Conservation (phyloP, 306 rosid species). For the Heteromeles arbutifolia region DNA sequence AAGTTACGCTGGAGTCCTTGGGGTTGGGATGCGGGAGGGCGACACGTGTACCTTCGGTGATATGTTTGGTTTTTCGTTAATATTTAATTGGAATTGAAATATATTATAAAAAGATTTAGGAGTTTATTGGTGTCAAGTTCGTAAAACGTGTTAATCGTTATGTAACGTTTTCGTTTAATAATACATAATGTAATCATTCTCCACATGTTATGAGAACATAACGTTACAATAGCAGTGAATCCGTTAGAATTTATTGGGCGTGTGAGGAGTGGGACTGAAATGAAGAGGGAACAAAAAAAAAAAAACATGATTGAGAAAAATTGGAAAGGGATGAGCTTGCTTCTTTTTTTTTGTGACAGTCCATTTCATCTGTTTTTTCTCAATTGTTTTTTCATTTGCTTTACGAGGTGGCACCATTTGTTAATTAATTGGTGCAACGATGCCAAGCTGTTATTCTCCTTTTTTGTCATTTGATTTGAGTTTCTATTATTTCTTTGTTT, state of each 20-base stretch:
- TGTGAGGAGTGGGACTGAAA: not conserved
- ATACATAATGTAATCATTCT: no score
- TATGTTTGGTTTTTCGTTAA: not conserved
- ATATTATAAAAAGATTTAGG: no score
- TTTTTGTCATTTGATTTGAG: not conserved
- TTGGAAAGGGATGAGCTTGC: not conserved
- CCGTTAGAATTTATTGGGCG: no score
- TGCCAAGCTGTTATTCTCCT: not conserved
- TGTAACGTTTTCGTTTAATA: no score
- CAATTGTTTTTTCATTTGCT: not conserved
- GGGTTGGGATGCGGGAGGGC: not conserved
- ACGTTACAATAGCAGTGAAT: no score
- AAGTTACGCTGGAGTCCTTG: slow-evolving; percentile 8
- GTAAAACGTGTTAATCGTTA: no score
- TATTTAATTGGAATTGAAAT: not conserved
- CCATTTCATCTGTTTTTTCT: slow-evolving; percentile 13
- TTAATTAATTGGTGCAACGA: not conserved
- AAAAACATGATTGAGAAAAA: not conserved
- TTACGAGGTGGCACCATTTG: not conserved
- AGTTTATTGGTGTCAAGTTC: no score
- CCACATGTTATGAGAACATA: not conserved
- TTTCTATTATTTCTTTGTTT: not conserved
- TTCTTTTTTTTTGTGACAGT: slow-evolving; percentile 18
- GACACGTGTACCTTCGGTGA: slow-evolving; percentile 3
- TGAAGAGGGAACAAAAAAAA: not conserved